These are phyloP conservation scores for Hippophae tibetana DNA, from an alignment of 306 rosid species.

Conservation along the genomic window DNA sequence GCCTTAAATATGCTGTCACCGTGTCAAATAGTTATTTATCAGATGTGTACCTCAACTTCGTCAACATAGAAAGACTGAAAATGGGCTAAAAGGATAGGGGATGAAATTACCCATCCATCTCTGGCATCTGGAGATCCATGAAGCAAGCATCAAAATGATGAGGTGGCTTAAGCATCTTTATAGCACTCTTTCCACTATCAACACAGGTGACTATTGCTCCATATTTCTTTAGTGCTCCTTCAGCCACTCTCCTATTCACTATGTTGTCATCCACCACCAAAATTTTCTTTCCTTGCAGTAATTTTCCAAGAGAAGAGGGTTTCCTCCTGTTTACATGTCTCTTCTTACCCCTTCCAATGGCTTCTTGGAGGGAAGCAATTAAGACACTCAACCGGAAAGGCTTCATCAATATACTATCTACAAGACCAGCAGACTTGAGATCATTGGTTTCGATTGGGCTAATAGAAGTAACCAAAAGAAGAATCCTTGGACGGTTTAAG, in stretches of 20 bases:
- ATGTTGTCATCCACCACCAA: slow-evolving; percentile 89
- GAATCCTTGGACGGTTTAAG: slow-evolving; percentile 43
- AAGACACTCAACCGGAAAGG: slow-evolving; percentile 63
- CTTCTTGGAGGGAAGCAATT: slow-evolving; percentile 51
- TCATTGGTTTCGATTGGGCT: slow-evolving; percentile 31
- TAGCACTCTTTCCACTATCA: slow-evolving; percentile 64
- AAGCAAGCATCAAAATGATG: slow-evolving; percentile 80
- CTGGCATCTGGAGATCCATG: slow-evolving; percentile 99
- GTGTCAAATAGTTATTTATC: neutral
- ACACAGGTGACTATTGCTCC: slow-evolving; percentile 79
- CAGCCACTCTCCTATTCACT: slow-evolving; percentile 87
- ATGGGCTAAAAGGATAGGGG: slow-evolving; percentile 4
- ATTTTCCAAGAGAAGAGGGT: slow-evolving; percentile 40
- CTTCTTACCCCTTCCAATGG: slow-evolving; percentile 46
- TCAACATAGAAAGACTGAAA: slow-evolving; percentile 13
- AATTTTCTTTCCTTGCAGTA: slow-evolving; percentile 49
- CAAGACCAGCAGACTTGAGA: slow-evolving; percentile 46
- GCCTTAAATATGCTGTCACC: too few relatives aligned
- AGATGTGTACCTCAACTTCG: neutral
- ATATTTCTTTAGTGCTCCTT: slow-evolving; percentile 67
- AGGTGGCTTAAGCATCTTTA: slow-evolving; percentile 60
- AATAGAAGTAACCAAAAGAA: slow-evolving; percentile 49
- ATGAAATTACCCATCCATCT: slow-evolving; percentile 90
- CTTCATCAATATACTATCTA: slow-evolving; percentile 51
- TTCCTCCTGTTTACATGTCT: slow-evolving; percentile 38